Conservation (phyloP, 192 early-diverging fungal genomes). For the Coemansia sp. region DNA sequence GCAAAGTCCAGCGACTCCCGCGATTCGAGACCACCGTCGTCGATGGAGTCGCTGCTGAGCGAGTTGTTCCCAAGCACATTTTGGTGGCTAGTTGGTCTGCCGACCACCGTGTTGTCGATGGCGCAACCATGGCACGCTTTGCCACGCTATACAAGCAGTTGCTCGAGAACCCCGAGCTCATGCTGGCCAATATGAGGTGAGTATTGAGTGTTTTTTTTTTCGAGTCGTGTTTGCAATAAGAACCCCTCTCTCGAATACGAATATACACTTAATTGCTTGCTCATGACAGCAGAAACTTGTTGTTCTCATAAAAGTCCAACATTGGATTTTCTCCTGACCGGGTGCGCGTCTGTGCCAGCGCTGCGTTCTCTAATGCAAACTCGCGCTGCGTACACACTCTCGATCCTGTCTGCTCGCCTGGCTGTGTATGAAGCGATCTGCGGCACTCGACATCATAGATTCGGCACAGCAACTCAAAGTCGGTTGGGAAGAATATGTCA, state of each 20-base stretch:
- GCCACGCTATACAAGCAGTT: conserved; percentile 79
- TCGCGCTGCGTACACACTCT: conserved; percentile 68
- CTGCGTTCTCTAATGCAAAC: conserved; percentile 76
- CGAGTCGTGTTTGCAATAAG: background rate
- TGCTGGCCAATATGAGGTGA: conserved; percentile 62
- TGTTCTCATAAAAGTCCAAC: conserved; percentile 93
- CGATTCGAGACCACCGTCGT: conserved; percentile 59
- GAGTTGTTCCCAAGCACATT: conserved; percentile 72
- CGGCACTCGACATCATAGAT: conserved; percentile 74
- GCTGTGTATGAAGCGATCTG: conserved; percentile 15
- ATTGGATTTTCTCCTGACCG: conserved; percentile 92
- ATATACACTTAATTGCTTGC: background rate
- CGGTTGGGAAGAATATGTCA: conserved; percentile 94
- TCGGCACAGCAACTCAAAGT: conserved; percentile 82
- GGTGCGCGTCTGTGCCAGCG: conserved; percentile 72
- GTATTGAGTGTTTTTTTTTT: background rate
- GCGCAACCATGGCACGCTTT: conserved; percentile 93
- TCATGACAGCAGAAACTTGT: conserved; percentile 59
- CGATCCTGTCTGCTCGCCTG: conserved; percentile 13
- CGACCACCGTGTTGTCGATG: conserved; percentile 95
- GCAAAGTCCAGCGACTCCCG: conserved; percentile 79
- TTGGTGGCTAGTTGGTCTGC: conserved; percentile 87
- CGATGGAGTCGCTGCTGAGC: conserved; percentile 56
- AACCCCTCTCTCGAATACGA: background rate
- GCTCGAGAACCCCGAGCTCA: conserved; percentile 80